These are phyloP conservation scores for Westerdykella ornata DNA, from an alignment of 2,329 filamentous ascomycete species.

Conservation along the genomic window DNA sequence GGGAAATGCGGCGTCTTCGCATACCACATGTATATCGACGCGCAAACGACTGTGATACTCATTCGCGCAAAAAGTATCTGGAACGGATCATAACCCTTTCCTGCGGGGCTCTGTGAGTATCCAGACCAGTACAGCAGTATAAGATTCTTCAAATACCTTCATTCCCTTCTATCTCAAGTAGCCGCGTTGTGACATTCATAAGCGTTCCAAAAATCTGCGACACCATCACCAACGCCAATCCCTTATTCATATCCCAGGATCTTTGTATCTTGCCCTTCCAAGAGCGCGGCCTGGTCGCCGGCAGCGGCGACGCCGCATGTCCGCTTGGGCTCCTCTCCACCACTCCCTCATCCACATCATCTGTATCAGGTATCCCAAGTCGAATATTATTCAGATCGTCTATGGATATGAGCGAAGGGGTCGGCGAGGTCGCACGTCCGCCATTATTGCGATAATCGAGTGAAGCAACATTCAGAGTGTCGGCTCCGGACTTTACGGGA, in stretches of 20 bases:
- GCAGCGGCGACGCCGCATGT: constrained; percentile 13
- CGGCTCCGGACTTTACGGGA: constrained; percentile 24
- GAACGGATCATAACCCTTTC: constrained; percentile 69
- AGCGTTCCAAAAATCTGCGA: constrained; percentile 74
- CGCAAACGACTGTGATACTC: constrained; percentile 61
- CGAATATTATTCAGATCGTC: constrained; percentile 28
- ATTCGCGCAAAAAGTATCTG: constrained; percentile 77
- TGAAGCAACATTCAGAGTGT: constrained; percentile 21
- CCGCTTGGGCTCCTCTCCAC: constrained; percentile 10
- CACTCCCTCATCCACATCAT: constrained; percentile 11
- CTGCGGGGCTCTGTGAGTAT: constrained; percentile 7
- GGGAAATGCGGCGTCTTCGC: constrained; percentile 61
- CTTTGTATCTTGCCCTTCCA: constrained; percentile 15
- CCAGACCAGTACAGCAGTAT: background rate
- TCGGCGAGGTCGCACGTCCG: constrained; percentile 29
- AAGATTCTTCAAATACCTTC: constrained; percentile 42
- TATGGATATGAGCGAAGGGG: constrained; percentile 30
- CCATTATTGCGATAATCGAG: constrained; percentile 21
- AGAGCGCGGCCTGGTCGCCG: constrained; percentile 12
- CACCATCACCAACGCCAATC: constrained; percentile 63
- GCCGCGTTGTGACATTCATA: constrained; percentile 76
- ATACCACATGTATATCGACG: constrained; percentile 67
- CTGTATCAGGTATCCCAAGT: constrained; percentile 16
- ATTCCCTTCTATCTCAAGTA: constrained; percentile 63
- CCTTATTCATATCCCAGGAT: constrained; percentile 62